phyloP scores from a whole-genome alignment of 208 protist species.

The Leishmania major region DNA sequence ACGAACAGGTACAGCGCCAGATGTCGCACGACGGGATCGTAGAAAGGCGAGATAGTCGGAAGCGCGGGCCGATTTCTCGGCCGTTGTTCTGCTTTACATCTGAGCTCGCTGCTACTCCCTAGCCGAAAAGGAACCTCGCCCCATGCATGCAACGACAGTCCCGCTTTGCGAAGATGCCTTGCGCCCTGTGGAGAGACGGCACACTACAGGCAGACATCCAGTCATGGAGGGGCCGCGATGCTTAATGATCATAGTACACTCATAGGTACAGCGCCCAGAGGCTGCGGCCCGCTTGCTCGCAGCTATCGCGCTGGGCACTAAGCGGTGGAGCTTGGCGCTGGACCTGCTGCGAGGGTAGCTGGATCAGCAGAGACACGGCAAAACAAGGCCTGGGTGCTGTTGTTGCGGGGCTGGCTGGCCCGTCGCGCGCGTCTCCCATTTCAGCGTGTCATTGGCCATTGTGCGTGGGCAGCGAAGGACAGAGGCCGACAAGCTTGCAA shows the following conservation, averaged over 20 bases:
- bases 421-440: too few species aligned
- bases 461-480: too few species aligned
- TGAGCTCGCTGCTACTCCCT: not conserved
- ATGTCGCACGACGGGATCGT: not conserved
- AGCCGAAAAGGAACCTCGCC: not conserved
- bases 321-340: not conserved
- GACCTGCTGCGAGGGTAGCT: not conserved
- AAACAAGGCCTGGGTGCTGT: not conserved
- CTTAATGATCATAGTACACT: not conserved
- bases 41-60: not conserved
- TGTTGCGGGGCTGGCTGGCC: not conserved
- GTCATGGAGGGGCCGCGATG: not conserved
- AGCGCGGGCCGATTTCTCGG: too few species aligned
- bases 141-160: not conserved
- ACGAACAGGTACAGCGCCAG: too few species aligned
- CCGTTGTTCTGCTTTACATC: not conserved
- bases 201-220: too few species aligned
- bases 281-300: not conserved
- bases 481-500: too few species aligned
- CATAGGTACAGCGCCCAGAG: not conserved
- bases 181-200: not conserved
- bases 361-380: not conserved
- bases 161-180: not conserved
- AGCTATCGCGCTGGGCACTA: not conserved
- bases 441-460: too few species aligned